Evolutionary conservation across 257 asterid species (phyloP).

Genomic region (Handroanthus guayacan): DNA sequence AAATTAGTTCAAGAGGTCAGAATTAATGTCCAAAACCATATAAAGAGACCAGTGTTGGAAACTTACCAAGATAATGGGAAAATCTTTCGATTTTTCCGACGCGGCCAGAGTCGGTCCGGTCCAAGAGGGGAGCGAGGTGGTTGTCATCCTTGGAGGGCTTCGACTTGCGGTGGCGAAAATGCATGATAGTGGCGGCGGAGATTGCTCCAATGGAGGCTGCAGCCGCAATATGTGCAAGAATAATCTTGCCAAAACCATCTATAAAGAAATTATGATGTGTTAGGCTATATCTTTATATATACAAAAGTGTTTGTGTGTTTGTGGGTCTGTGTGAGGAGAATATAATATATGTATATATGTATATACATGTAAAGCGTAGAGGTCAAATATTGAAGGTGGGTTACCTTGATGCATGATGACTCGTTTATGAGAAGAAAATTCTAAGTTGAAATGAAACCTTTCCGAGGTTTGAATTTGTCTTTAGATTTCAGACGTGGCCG

Average conservation of each 20-base stretch:
- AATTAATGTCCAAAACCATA: neutral
- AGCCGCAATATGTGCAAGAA: conserved; percentile 53
- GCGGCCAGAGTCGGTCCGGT: conserved; percentile 65
- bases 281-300: neutral
- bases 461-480: neutral
- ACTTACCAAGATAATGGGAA: conserved; percentile 75
- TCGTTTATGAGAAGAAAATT: neutral
- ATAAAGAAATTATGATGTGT: neutral
- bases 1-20: too few species aligned
- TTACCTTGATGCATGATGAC: conserved; percentile 28
- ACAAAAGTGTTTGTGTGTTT: neutral
- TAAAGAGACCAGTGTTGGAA: too few species aligned
- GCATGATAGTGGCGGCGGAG: conserved; percentile 56
- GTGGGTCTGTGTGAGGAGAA: neutral
- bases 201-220: conserved; percentile 56
- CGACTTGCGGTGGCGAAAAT: conserved; percentile 50
- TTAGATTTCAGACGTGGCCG: conserved; percentile 16
- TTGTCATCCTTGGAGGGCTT: conserved; percentile 35
- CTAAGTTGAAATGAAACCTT: neutral
- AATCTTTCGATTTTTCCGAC: conserved; percentile 64
- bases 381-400: conserved; percentile 12
- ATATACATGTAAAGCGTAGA: neutral
- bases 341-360: neutral
- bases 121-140: conserved; percentile 64
- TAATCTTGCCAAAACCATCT: conserved; percentile 45